phyloP scores from a whole-genome alignment of 352 stramenopile species.

The Pythium oligandrum region DNA sequence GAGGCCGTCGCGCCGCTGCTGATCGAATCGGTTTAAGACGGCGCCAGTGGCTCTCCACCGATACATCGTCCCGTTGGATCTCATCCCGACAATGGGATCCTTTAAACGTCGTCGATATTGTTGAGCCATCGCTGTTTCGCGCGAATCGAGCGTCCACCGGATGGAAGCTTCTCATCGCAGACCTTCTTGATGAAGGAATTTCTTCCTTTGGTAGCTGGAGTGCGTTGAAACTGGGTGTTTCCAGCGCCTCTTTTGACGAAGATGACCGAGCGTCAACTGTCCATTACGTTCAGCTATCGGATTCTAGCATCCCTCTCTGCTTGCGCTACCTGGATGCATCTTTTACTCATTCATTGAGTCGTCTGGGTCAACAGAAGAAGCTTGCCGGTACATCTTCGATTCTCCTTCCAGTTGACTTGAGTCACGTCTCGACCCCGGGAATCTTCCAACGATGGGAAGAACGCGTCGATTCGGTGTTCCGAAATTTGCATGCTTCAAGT shows the following conservation, averaged over 20 bases:
- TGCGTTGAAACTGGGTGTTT: conserved; percentile 45
- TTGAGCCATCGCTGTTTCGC: conserved; percentile 6
- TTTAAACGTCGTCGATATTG: conserved; percentile 32
- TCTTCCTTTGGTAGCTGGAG: conserved; percentile 76
- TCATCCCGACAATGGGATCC: conserved; percentile 13
- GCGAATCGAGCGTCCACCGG: conserved; percentile 9
- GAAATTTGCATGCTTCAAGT: conserved; percentile 22
- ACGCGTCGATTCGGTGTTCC: conserved; percentile 29
- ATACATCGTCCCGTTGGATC: conserved; percentile 1
- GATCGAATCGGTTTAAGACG: conserved; percentile 20
- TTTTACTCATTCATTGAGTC: conserved; percentile 10
- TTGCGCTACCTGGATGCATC: conserved; percentile 54
- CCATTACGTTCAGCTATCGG: conserved; percentile 15
- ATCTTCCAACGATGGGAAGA: conserved; percentile 39
- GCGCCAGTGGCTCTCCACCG: conserved; percentile 1
- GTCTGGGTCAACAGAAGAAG: conserved; percentile 15
- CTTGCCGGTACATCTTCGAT: conserved; percentile 46
- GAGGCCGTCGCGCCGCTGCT: conserved; percentile 8
- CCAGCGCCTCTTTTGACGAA: conserved; percentile 18
- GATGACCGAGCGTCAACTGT: conserved; percentile 17
- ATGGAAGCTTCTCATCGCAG: conserved; percentile 77
- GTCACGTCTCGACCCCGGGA: conserved; percentile 22
- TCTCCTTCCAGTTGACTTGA: conserved; percentile 54
- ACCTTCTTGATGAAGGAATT: conserved; percentile 45
- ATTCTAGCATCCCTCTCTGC: conserved; percentile 37